Evolutionary conservation across 1,139 yeast species (phyloP).

Genomic region (Suhomyces ambrosiae): DNA sequence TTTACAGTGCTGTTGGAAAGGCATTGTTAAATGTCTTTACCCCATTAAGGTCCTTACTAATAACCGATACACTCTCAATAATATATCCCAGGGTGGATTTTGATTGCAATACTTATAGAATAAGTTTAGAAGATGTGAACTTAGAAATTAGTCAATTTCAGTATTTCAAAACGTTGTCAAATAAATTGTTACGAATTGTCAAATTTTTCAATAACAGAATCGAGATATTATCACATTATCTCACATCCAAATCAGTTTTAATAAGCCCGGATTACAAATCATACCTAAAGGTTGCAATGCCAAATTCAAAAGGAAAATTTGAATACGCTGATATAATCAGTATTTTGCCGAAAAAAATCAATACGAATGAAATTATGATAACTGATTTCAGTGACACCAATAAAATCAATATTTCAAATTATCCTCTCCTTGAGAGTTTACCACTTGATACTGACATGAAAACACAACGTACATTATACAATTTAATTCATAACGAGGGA

Average conservation of each 20-base stretch:
- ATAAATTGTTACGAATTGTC: slow-evolving; percentile 28
- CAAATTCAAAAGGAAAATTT: slow-evolving; percentile 9
- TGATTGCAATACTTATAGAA: slow-evolving; percentile 25
- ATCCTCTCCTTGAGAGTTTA: slow-evolving; percentile 27
- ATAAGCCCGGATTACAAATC: slow-evolving; percentile 15
- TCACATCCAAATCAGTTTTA: slow-evolving; percentile 25
- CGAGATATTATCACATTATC: slow-evolving; percentile 29
- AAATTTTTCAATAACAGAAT: slow-evolving; percentile 33
- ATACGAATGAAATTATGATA: slow-evolving; percentile 25
- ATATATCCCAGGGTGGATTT: slow-evolving; percentile 37
- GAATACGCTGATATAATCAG: slow-evolving; percentile 25
- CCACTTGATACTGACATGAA: slow-evolving; percentile 10
- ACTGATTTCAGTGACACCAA: slow-evolving; percentile 21
- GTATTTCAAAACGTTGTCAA: slow-evolving; percentile 17
- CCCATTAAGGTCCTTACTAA: slow-evolving; percentile 36
- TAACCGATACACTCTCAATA: slow-evolving; percentile 40
- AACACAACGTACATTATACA: slow-evolving; percentile 6
- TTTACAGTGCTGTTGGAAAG: slow-evolving; percentile 39
- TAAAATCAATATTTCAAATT: slow-evolving; percentile 23
- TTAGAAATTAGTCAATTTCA: slow-evolving; percentile 11
- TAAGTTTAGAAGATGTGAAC: slow-evolving; percentile 15
- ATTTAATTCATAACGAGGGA: slow-evolving; percentile 12
- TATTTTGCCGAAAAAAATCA: slow-evolving; percentile 26
- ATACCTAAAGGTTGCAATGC: slow-evolving; percentile 21
- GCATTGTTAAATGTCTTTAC: slow-evolving; percentile 36